Evolutionary conservation across 768 basidiomycete species (phyloP), one percentile per base, ranked within the genome.

Genomic region (Cyclocybe aegerita): DNA sequence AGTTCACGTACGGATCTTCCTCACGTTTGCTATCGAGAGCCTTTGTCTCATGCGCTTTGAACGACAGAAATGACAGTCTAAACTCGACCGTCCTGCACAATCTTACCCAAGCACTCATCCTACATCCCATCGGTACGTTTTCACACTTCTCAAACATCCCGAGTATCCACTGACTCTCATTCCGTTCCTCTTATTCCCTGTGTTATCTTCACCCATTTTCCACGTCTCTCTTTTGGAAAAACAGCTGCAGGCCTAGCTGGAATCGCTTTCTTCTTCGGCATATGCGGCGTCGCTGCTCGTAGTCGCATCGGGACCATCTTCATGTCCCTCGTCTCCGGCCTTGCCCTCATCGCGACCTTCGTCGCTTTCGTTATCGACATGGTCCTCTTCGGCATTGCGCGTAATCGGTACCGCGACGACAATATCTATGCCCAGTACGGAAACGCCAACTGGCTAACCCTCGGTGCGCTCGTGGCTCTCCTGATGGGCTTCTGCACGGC

Each of bases 401-500:
- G 83, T 50, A 65, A 80, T 55, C 75, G 78, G 38, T 77, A 87
- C 61, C 74, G 77, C 49, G 66, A 78, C 53, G 68, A 69, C 14
- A 79, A 76, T 14, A 62, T 71, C 29, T 44, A 58, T 17, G 81
- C 87, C 2, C 70, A 77, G 54, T 86, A 82, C 68, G 91, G 90
- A 11, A 91, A 90, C 65, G 90, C 88, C 39, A 84, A 83, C 62
- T 94, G 91, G 91, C 61, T 93, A 49, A 86, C 86, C 3, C 76
- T 93, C 39, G 90, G 81, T 49, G 89, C 90, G 1, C 71, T 88
- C 43, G 76, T 81, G 46, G 76, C 89, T 1, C 76, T 93, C 42
- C 54, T 84, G 38, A 52, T 91, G 11, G 85, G 78, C 17, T 85
- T 85, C 69, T 87, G 85, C 67, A 75, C 81, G 2, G 77, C 81